Evolutionary conservation across 2,329 filamentous ascomycete species (phyloP), one percentile per base, ranked within the genome.

Genomic region (Achaetomium macrosporum): DNA sequence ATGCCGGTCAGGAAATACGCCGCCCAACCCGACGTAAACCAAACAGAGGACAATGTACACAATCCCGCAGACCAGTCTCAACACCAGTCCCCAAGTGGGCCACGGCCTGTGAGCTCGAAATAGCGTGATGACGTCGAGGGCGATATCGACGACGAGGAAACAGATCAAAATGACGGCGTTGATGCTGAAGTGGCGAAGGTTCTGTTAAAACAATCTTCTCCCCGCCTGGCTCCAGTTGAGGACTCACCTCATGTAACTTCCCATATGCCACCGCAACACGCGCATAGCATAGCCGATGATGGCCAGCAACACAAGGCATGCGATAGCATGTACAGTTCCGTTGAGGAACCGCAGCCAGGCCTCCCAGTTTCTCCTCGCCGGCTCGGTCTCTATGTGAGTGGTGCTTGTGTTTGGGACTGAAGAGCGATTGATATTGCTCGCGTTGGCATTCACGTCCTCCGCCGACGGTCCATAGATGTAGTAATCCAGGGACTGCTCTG

Each of bases 1-100:
- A 42, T 70, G 72, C 2, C 62, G 63, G 1, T 48, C 42, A 0
- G 69, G 69, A 42, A 73, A 73, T 20, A 69, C 68, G n/a, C 62
- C 57, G n/a, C 68, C 63, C 33, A 65, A 48, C 11, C 61, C 66
- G 17, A 70, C 56, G 42, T 69, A 71, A n/a, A 65, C 62, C 43
- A 69, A 54, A 46, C 73, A 68, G 29, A 70, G 51, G 16, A 64
- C 62, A n/a, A 73, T 55, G 43, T 72, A 69, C 16, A 61, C 61
- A 15, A 65, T 49, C 5, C 69, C 69, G 20, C 66, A 60, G 19
- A 65, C 15, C 5, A 66, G 57, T 25, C 70, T 66, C 11, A 65
- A 45, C 7, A 66, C 33, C 3, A 72, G 58, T n/a, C 64, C 61
- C 61, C 66, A 66, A 30, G 60, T 62, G 8, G 64, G 61, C 64